A percentile compares a stretch with the other conserved stretches of the same genome.
These are phyloP conservation scores for Stentor roeselii DNA, from an alignment of 73 alveolate genomes.

Conservation along the genomic window DNA sequence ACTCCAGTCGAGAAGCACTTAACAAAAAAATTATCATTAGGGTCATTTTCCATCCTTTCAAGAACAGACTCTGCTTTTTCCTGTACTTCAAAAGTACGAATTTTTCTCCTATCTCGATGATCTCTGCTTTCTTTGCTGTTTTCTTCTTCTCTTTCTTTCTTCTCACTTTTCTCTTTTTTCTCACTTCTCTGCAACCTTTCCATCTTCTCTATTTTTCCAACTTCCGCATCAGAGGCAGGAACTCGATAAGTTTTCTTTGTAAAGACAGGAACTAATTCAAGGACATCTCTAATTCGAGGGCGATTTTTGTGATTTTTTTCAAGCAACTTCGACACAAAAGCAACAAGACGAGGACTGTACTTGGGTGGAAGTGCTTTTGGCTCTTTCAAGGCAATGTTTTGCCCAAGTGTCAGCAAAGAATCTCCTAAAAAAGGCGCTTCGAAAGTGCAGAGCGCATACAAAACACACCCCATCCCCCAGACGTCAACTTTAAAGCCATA, in stretches of 20 bases:
- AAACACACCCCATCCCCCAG: slow-evolving; percentile 89
- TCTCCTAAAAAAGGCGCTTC: slow-evolving; percentile 88
- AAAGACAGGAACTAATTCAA: slow-evolving; percentile 5
- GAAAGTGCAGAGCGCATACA: slow-evolving; percentile 67
- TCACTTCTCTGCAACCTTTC: neutral
- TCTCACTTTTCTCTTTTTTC: too few species aligned
- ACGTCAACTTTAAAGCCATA: slow-evolving; percentile 83
- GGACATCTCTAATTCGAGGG: slow-evolving; percentile 21
- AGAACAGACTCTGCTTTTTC: neutral
- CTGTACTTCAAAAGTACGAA: neutral
- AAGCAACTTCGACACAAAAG: slow-evolving; percentile 5
- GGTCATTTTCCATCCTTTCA: too few species aligned
- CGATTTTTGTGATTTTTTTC: slow-evolving; percentile 32
- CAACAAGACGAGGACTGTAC: slow-evolving; percentile 32
- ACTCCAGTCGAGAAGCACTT: neutral
- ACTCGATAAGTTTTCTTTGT: neutral
- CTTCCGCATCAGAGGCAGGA: neutral
- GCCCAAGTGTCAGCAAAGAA: slow-evolving; percentile 61
- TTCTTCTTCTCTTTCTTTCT: too few species aligned
- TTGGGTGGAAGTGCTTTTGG: slow-evolving; percentile 68
- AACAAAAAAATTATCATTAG: neutral
- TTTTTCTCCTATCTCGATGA: neutral
- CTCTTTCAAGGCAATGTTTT: slow-evolving; percentile 56
- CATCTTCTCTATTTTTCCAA: neutral
- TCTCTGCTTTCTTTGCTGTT: too few species aligned